A percentile compares a stretch with the other conserved stretches of the same genome.
These are phyloP conservation scores for Murraya koenigii DNA, from an alignment of 345 rosid genomes.

Conservation along the genomic window DNA sequence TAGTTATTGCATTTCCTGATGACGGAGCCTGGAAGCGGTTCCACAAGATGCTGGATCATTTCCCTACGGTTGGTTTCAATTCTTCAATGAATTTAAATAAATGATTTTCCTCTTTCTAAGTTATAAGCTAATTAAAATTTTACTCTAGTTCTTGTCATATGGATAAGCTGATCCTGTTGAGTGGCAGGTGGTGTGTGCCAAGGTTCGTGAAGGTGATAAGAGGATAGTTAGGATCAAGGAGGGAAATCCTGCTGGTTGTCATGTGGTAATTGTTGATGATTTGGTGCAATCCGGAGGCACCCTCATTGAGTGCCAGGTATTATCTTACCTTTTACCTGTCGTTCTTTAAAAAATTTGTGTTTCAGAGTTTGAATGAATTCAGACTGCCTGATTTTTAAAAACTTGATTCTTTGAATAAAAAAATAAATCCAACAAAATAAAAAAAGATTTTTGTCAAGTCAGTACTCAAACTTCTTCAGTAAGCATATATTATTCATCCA, in stretches of 20 bases:
- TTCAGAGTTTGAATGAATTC: not conserved
- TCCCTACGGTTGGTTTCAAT: conserved; percentile 59
- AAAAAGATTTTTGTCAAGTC: not conserved
- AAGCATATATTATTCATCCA: not conserved
- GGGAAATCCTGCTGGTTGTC: conserved; percentile 88
- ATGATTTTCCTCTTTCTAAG: not conserved
- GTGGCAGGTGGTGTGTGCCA: conserved; percentile 84
- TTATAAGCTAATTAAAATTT: not conserved
- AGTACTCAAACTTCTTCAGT: not conserved
- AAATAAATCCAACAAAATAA: not conserved
- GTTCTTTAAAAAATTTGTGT: not conserved
- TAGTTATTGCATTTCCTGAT: conserved; percentile 94
- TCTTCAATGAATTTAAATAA: conserved; percentile 4
- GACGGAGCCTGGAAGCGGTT: conserved; percentile 99
- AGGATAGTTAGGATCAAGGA: conserved; percentile 89
- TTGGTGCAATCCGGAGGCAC: conserved; percentile 98
- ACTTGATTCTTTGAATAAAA: not conserved
- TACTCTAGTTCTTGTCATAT: conserved; percentile 7
- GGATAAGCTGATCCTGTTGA: conserved; percentile 19
- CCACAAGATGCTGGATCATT: conserved; percentile 85
- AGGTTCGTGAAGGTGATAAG: conserved; percentile 95
- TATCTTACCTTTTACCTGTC: not conserved
- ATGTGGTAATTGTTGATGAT: conserved; percentile 94
- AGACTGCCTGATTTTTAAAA: not conserved
- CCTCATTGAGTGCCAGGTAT: conserved; percentile 96